Evolutionary conservation across 805 yeast species (phyloP).

Genomic region (Myxozyma neotropica): DNA sequence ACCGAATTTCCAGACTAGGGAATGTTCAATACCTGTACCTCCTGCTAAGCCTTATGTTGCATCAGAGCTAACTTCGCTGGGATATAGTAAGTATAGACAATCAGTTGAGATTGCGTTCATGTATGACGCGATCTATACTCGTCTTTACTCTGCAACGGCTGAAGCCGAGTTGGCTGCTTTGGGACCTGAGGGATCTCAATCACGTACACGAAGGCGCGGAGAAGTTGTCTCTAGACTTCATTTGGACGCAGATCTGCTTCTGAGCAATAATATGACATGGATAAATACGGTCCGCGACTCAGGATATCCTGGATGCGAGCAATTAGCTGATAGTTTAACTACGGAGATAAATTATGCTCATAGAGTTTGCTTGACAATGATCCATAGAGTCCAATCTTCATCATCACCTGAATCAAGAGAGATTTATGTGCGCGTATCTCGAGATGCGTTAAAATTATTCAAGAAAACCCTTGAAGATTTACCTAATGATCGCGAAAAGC

Average conservation of each 20-base stretch:
- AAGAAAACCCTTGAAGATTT: constrained; percentile 18
- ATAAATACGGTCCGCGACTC: constrained; percentile 11
- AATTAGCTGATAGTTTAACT: constrained; percentile 8
- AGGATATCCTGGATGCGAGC: constrained; percentile 4
- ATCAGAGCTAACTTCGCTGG: constrained; percentile 15
- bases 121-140: constrained; percentile 28
- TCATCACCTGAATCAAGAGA: constrained; percentile 20
- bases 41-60: constrained; percentile 11
- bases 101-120: constrained; percentile 26
- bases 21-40: constrained; percentile 16
- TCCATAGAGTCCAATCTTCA: constrained; percentile 24
- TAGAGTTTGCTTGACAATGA: constrained; percentile 27
- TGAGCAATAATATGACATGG: constrained; percentile 17
- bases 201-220: constrained; percentile 16
- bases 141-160: constrained; percentile 28
- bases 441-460: constrained; percentile 24
- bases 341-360: constrained; percentile 21
- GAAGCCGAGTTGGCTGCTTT: constrained; percentile 23
- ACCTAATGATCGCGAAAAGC: constrained; percentile 11
- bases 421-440: constrained; percentile 20
- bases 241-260: constrained; percentile 18
- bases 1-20: constrained; percentile 26
- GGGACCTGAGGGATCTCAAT: constrained; percentile 21
- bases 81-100: constrained; percentile 23
- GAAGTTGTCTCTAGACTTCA: constrained; percentile 18